Evolutionary conservation across 78 protist species (phyloP).

Genomic region (Pigoraptor vietnamica): DNA sequence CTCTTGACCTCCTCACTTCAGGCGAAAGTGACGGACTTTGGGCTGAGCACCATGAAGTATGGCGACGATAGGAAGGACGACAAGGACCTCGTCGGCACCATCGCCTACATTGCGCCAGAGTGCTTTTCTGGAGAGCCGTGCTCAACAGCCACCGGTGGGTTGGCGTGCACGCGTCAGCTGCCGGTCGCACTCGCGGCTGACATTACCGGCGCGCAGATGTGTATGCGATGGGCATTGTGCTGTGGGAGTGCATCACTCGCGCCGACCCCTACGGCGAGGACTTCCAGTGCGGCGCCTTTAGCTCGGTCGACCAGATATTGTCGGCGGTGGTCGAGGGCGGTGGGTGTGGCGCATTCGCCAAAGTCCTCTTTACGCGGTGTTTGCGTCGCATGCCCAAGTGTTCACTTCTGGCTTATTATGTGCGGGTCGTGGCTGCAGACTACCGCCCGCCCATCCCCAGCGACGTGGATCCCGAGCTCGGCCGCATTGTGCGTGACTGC

Average conservation of each 20-base stretch:
- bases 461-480: not conserved
- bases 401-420: not conserved
- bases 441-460: not conserved
- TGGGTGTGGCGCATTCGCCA: not conserved
- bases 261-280: not conserved
- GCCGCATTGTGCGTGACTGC: not conserved
- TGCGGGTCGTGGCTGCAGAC: not conserved
- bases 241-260: not conserved
- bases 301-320: not conserved
- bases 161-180: not conserved
- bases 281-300: not conserved
- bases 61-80: not conserved
- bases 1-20: not conserved
- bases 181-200: too few species aligned
- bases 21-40: not conserved
- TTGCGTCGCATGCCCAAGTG: not conserved
- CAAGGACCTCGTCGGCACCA: not conserved
- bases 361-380: too few species aligned
- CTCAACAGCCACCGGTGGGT: not conserved
- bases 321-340: not conserved
- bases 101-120: not conserved
- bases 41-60: not conserved
- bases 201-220: not conserved
- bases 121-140: not conserved
- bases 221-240: not conserved